Base-by-base conservation (phyloP, 2,329 filamentous ascomycete species). In the Ceratocystiopsis sp. region DNA sequence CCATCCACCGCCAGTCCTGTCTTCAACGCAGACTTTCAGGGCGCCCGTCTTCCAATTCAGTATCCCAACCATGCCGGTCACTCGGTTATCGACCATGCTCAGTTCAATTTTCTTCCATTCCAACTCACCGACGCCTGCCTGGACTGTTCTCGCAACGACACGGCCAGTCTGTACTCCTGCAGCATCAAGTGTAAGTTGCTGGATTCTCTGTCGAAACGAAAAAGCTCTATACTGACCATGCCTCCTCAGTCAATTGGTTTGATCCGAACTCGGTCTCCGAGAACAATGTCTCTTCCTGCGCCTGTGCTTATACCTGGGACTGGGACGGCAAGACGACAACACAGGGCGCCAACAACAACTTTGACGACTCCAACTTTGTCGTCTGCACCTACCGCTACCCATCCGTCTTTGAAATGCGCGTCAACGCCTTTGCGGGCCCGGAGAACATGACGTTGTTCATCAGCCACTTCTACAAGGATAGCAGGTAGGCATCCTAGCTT, bases 261-360 rank as follows among this genome's bases (percentile, higher is more conserved):
- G 54, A 57, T 45, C 54, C 54, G 34, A 57, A 57, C 48, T 55
- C 54, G 3, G 53, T 53, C 36, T 40, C 37, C 19, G 46, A 55
- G 38, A 57, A 57, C 50, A 48, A 50, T 15, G 46, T 54, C 18
- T 49, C 51, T 0, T 48, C 49, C 2, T 51, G 50, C 45, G 17
- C n/a, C 18, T 57, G 54, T 45, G 32, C 44, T 25, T 51, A 48
- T 15, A 35, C 43, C 8, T 55, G 52, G 51, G 11, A 35, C 14
- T 56, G 54, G 54, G 52, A 55, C 39, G 52, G 54, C 11, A 42
- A 43, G 18, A 47, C 49, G 7, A 32, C 42, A 4, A 36, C 15
- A 3, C 38, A 40, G 3, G 48, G 48, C 25, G 25, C 42, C 41
- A 46, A 46, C 41, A 49, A 48, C 45, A 42, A 45, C 6, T 48